These are phyloP conservation scores for Wickerhamiella vanderwaltii DNA, from an alignment of 805 yeast genomes.

Conservation along the genomic window DNA sequence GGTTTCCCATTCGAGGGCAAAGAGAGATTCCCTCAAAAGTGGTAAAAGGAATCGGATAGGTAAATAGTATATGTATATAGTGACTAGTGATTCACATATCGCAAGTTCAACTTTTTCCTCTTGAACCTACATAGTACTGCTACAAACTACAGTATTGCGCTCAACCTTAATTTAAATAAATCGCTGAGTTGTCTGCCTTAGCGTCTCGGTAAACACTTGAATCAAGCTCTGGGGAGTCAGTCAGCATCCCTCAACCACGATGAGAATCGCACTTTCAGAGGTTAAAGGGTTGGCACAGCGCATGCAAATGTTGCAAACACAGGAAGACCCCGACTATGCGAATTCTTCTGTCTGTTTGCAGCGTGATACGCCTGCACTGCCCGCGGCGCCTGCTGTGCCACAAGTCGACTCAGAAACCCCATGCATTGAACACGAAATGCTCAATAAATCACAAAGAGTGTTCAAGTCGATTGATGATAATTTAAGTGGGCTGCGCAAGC, in stretches of 20 bases:
- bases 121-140: too few species aligned
- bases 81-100: not conserved
- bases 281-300: conserved; percentile 7
- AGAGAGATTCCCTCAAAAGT: conserved; percentile 30
- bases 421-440: not conserved
- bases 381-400: too few species aligned
- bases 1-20: conserved; percentile 66
- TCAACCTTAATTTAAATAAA: too few species aligned
- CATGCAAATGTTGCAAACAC: not conserved
- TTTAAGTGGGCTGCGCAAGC: not conserved
- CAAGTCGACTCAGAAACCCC: not conserved
- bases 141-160: too few species aligned
- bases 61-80: conserved; percentile 14
- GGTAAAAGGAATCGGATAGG: conserved; percentile 17
- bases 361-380: not conserved
- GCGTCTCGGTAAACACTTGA: too few species aligned
- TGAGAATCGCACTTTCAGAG: conserved; percentile 6
- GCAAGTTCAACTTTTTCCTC: too few species aligned
- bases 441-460: not conserved
- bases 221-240: too few species aligned
- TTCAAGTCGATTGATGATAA: conserved; percentile 1
- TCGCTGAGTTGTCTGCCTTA: too few species aligned
- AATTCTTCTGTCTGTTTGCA: conserved; percentile 1
- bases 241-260: not conserved
- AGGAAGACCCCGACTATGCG: conserved; percentile 3